Evolutionary conservation across 169 alveolate genomes (phyloP).

Genomic region (Eimeria mitis): DNA sequence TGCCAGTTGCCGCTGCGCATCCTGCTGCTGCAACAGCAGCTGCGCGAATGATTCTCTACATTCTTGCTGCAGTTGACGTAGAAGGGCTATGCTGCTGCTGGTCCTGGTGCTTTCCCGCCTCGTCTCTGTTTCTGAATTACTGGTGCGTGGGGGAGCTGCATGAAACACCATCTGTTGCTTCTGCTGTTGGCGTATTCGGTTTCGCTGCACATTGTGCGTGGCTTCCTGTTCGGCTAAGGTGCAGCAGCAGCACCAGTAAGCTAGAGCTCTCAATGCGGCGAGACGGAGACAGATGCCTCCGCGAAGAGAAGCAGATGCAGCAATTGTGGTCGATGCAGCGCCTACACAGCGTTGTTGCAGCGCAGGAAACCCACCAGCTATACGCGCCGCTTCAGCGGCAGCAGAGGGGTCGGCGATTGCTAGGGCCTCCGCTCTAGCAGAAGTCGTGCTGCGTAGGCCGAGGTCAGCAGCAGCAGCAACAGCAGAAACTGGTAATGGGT

Average conservation of each 20-base stretch:
- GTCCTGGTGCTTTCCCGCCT: background rate
- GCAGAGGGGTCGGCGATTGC: conserved; percentile 1
- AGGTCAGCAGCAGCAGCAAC: conserved; percentile 45
- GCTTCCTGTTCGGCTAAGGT: conserved; percentile 37
- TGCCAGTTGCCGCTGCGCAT: conserved; percentile 64
- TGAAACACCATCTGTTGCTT: background rate
- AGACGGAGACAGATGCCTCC: conserved; percentile 25
- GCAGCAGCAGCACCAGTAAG: conserved; percentile 62
- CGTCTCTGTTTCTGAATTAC: background rate
- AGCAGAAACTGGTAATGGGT: conserved; percentile 19
- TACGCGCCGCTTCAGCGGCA: background rate
- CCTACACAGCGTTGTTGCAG: background rate
- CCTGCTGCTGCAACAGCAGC: conserved; percentile 67
- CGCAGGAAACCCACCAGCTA: background rate
- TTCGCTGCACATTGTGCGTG: conserved; percentile 4
- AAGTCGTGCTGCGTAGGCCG: conserved; percentile 17
- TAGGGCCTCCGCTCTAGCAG: conserved; percentile 11
- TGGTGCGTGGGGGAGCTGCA: conserved; percentile 13
- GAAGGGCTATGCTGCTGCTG: conserved; percentile 67
- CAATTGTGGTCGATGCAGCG: background rate
- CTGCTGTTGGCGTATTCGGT: conserved; percentile 5
- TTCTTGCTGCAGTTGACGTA: conserved; percentile 66
- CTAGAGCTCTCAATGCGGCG: conserved; percentile 28
- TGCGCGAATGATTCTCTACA: conserved; percentile 38
- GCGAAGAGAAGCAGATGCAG: conserved; percentile 10